These are phyloP conservation scores for Irpex sp. DNA, from an alignment of 1,284 basidiomycete genomes.

Conservation along the genomic window DNA sequence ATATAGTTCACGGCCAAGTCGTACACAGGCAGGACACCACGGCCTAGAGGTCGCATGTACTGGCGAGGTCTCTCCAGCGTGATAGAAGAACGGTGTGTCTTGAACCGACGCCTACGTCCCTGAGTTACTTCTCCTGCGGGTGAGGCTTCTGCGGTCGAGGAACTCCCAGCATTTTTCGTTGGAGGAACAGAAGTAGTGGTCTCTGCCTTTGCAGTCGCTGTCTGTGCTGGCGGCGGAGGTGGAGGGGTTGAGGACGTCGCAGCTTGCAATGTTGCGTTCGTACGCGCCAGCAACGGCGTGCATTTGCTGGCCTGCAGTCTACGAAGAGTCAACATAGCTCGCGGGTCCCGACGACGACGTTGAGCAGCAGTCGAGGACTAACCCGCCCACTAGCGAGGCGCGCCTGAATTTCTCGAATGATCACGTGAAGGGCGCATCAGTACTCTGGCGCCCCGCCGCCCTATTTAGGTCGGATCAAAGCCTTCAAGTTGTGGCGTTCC, in stretches of 20 bases:
- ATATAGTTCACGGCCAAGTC: conserved; percentile 76
- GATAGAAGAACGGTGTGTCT: conserved; percentile 39
- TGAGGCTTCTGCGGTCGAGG: not conserved
- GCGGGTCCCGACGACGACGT: not conserved
- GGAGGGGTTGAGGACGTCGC: not conserved
- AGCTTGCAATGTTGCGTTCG: not conserved
- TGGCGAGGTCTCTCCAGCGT: conserved; percentile 44
- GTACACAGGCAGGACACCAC: conserved; percentile 73
- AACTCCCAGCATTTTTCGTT: not conserved
- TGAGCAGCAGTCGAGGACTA: not conserved
- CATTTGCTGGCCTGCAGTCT: not conserved
- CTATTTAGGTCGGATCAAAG: not conserved
- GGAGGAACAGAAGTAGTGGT: not conserved
- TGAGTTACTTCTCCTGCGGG: not conserved
- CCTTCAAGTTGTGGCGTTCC: not conserved
- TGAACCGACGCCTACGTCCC: not conserved
- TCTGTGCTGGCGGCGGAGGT: not conserved
- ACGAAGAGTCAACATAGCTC: not conserved
- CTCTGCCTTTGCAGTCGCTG: not conserved
- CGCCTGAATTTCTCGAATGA: not conserved
- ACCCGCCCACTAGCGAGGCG: not conserved
- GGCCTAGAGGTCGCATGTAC: conserved; percentile 64
- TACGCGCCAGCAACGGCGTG: not conserved
- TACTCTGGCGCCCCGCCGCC: not conserved
- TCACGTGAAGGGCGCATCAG: not conserved